phyloP scores from a whole-genome alignment of 78 protist genomes.

The Bigelowiella natans region DNA sequence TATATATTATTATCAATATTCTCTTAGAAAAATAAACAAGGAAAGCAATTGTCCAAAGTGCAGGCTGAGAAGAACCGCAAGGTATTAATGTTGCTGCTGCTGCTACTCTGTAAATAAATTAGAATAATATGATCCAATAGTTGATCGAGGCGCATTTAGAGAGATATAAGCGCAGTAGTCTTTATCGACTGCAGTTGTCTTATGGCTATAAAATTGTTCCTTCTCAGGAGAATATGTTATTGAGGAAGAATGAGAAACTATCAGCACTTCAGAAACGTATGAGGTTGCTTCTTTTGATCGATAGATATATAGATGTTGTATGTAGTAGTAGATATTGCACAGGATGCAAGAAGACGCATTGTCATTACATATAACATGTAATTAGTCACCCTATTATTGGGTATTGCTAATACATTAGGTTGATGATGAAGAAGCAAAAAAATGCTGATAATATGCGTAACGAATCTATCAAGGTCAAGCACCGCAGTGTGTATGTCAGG shows the following conservation, averaged over 20 bases:
- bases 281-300: background rate
- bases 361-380: background rate
- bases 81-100: background rate
- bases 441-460: too few relatives aligned
- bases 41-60: too few relatives aligned
- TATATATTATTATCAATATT: too few relatives aligned
- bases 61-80: too few relatives aligned
- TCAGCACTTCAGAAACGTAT: background rate
- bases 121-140: background rate
- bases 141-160: background rate
- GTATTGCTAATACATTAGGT: background rate
- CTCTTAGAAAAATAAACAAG: too few relatives aligned
- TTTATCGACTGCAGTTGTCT: too few relatives aligned
- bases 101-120: background rate
- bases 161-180: background rate
- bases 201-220: too few relatives aligned
- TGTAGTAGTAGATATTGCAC: background rate
- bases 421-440: too few relatives aligned
- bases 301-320: background rate
- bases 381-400: background rate
- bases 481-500: too few relatives aligned
- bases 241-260: background rate
- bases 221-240: background rate
- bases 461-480: too few relatives aligned
- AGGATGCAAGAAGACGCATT: background rate